Evolutionary conservation across 2,329 filamentous ascomycete species (phyloP).

Genomic region (Fusarium dimerum): DNA sequence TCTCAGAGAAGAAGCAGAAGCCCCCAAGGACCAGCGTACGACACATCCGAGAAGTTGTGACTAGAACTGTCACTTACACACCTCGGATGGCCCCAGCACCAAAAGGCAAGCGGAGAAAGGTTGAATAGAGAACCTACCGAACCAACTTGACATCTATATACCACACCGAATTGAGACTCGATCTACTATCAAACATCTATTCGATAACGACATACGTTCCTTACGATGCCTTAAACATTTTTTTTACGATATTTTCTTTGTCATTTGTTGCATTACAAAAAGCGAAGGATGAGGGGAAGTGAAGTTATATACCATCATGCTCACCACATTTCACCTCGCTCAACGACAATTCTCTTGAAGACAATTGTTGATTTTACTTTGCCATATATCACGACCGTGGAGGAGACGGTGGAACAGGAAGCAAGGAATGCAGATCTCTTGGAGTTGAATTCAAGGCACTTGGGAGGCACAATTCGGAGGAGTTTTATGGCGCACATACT

Average conservation of each 20-base stretch:
- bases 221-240: slow-evolving; percentile 25
- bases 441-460: slow-evolving; percentile 17
- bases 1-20: slow-evolving; percentile 61
- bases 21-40: slow-evolving; percentile 62
- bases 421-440: slow-evolving; percentile 1
- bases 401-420: slow-evolving; percentile 19
- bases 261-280: slow-evolving; percentile 28
- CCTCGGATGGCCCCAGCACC: slow-evolving; percentile 84
- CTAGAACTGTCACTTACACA: slow-evolving; percentile 91
- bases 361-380: no score
- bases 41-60: slow-evolving; percentile 85
- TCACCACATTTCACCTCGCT: slow-evolving; percentile 2
- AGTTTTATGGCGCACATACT: slow-evolving; percentile 29
- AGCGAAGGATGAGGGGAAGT: slow-evolving; percentile 16
- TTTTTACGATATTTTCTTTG: slow-evolving; percentile 30
- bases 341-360: no score
- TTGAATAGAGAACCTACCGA: slow-evolving; percentile 39
- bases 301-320: slow-evolving; percentile 7
- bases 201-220: slow-evolving; percentile 6
- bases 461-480: slow-evolving; percentile 26
- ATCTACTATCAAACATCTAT: slow-evolving; percentile 6
- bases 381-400: no score
- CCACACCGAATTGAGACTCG: slow-evolving; percentile 9
- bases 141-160: background rate
- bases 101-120: slow-evolving; percentile 87